These are phyloP conservation scores for Hypomontagnella monticulosa DNA, from an alignment of 495 filamentous ascomycete genomes.

Conservation along the genomic window DNA sequence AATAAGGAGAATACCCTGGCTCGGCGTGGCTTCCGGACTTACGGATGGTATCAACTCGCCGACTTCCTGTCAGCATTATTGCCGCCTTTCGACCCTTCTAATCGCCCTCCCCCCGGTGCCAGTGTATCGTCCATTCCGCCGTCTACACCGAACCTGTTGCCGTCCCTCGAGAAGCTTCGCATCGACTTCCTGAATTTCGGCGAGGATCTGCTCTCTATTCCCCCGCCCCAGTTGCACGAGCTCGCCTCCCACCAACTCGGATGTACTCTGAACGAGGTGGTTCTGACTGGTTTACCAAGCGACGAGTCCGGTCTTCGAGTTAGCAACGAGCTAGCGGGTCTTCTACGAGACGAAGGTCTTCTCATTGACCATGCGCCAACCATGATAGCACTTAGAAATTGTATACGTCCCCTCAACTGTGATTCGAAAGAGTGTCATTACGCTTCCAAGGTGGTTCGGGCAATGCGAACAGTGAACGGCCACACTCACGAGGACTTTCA, in stretches of 20 bases:
- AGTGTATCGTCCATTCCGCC: background rate
- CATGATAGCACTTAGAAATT: constrained; percentile 45
- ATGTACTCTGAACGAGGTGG: constrained; percentile 55
- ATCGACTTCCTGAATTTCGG: constrained; percentile 61
- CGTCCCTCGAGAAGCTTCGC: constrained; percentile 51
- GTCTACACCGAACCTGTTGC: constrained; percentile 52
- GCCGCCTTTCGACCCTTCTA: constrained; percentile 48
- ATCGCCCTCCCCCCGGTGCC: background rate
- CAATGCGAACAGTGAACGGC: constrained; percentile 37
- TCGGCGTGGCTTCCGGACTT: constrained; percentile 56
- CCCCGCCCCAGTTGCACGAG: constrained; percentile 46
- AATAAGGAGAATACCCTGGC: constrained; percentile 48
- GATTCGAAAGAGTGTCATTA: constrained; percentile 28
- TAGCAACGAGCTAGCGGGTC: constrained; percentile 47
- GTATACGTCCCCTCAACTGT: constrained; percentile 42
- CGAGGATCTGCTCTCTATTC: constrained; percentile 45
- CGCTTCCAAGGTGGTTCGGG: constrained; percentile 46
- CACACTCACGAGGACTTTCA: constrained; percentile 34
- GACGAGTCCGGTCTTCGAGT: constrained; percentile 48
- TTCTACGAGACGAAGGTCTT: constrained; percentile 58
- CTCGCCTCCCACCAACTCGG: constrained; percentile 55
- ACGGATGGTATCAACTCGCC: constrained; percentile 57
- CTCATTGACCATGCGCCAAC: constrained; percentile 48
- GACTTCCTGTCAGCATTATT: constrained; percentile 56
- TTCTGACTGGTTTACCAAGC: constrained; percentile 53